A percentile compares a stretch with the other conserved stretches of the same genome.
phyloP scores from a whole-genome alignment of 768 basidiomycete species.

The Panellus pusillus region DNA sequence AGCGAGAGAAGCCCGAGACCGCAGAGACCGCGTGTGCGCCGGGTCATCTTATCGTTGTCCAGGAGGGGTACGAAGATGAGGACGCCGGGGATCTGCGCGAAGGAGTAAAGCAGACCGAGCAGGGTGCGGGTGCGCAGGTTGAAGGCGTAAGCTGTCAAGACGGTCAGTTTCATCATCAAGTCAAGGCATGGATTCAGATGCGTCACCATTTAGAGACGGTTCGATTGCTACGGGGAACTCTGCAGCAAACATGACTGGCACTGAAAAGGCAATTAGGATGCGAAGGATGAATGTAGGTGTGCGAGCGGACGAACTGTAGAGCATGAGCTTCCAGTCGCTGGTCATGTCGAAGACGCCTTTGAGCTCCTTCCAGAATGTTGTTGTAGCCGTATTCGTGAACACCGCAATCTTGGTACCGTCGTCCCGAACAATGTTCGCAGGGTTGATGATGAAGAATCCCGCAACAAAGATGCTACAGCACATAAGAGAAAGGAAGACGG shows the following conservation, averaged over 20 bases:
- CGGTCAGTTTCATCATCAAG: too few species aligned
- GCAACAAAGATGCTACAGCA: neutral
- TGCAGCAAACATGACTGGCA: too few species aligned
- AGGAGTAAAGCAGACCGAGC: neutral
- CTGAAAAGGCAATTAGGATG: neutral
- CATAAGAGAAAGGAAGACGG: too few species aligned
- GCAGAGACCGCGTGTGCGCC: too few species aligned
- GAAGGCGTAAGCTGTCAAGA: neutral
- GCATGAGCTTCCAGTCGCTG: too few species aligned
- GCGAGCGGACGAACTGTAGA: too few species aligned
- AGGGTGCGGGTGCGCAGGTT: neutral
- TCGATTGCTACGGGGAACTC: too few species aligned
- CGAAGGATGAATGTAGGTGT: neutral
- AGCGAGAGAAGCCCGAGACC: too few species aligned
- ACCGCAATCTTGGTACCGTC: neutral
- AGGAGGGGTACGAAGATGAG: neutral
- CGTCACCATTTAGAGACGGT: too few species aligned
- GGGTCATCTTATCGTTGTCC: neutral
- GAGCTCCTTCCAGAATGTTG: neutral
- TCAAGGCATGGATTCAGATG: too few species aligned
- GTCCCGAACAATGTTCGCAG: neutral
- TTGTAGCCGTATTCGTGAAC: neutral
- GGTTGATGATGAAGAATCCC: neutral
- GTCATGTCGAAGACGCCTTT: too few species aligned
- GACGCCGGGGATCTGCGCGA: neutral